phyloP scores from a whole-genome alignment of 2,329 filamentous ascomycete species.

The Ceratocystis ficicola region DNA sequence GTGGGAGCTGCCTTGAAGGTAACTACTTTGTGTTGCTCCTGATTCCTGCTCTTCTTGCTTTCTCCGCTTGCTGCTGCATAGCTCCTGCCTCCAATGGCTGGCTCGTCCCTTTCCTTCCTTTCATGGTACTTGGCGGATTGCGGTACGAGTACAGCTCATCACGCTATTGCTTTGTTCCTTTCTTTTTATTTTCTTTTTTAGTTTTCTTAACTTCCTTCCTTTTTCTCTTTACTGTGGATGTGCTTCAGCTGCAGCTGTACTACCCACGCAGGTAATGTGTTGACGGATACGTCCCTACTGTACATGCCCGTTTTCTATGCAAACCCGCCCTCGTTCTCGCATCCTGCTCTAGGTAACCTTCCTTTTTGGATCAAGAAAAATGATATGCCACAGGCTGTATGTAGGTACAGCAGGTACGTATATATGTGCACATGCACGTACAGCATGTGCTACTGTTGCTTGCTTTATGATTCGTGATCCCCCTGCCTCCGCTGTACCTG shows the following conservation, averaged over 20 bases:
- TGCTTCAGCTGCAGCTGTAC: neutral
- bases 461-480: neutral
- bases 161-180: neutral
- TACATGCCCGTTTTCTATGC: neutral
- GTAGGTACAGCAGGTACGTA: neutral
- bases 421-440: neutral
- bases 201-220: neutral
- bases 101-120: conserved; percentile 1
- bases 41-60: conserved; percentile 1
- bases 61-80: conserved; percentile 7
- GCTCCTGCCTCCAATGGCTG: neutral
- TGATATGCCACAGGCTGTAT: neutral
- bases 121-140: neutral
- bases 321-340: neutral
- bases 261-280: neutral
- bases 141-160: neutral
- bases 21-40: neutral
- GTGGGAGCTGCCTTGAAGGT: neutral
- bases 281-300: neutral
- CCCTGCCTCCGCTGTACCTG: neutral
- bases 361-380: neutral
- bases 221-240: neutral
- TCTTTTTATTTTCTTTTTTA: neutral
- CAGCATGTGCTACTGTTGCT: neutral
- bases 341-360: neutral